Percentiles rank a stretch among this genome's conserved stretches.
phyloP scores from a whole-genome alignment of 192 early-diverging fungal species.

The Coemansia sp. region DNA sequence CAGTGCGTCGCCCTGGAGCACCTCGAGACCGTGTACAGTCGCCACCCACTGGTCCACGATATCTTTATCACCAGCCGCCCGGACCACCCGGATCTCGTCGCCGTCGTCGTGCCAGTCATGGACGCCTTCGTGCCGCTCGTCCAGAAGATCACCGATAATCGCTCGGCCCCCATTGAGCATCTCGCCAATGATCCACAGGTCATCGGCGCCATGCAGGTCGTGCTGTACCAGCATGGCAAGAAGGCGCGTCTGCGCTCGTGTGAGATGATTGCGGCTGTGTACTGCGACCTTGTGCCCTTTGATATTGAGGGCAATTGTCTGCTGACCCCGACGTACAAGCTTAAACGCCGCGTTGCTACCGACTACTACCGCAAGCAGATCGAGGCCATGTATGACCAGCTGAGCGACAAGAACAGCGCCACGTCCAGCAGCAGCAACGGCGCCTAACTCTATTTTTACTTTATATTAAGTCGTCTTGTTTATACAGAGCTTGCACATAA shows the following conservation, averaged over 20 bases:
- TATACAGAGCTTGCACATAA: no score
- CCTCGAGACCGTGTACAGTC: conserved; percentile 72
- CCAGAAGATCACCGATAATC: conserved; percentile 19
- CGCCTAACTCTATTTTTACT: background rate
- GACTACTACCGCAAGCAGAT: conserved; percentile 62
- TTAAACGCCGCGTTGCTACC: conserved; percentile 72
- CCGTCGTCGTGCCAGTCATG: conserved; percentile 76
- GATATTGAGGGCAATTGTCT: conserved; percentile 73
- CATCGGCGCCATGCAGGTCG: conserved; percentile 58
- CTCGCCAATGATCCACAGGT: conserved; percentile 53
- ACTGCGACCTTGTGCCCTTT: conserved; percentile 67
- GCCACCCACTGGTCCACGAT: conserved; percentile 78
- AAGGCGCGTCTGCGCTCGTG: conserved; percentile 76
- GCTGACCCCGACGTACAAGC: conserved; percentile 86
- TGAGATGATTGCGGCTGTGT: conserved; percentile 71
- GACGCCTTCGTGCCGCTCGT: conserved; percentile 64
- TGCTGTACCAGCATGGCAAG: conserved; percentile 60
- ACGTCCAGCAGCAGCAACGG: no score
- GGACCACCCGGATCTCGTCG: conserved; percentile 78
- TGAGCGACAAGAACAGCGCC: conserved; percentile 10
- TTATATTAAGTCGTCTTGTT: no score
- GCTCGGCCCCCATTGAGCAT: conserved; percentile 18
- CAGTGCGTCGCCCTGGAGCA: conserved; percentile 89
- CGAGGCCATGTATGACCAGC: conserved; percentile 59
- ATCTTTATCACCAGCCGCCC: conserved; percentile 88